phyloP scores from a whole-genome alignment of 805 yeast genomes.

The Metschnikowia vanudenii region DNA sequence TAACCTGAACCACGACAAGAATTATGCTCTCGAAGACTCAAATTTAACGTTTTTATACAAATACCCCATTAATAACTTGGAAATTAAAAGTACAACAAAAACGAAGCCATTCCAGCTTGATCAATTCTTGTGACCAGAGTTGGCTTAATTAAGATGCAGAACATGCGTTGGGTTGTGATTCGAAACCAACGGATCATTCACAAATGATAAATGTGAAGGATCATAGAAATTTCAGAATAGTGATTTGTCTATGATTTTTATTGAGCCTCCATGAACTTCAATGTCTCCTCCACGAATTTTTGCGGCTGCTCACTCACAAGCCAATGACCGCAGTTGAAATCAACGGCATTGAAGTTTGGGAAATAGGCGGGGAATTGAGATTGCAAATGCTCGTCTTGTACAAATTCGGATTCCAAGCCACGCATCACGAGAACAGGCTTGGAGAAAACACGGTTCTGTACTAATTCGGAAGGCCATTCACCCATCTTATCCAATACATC shows the following conservation, averaged over 20 bases:
- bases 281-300: constrained; percentile 22
- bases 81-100: no score
- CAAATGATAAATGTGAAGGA: no score
- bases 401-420: constrained; percentile 43
- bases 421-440: constrained; percentile 44
- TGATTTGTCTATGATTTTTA: background rate
- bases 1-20: no score
- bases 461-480: constrained; percentile 16
- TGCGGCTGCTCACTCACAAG: constrained; percentile 40
- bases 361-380: constrained; percentile 27
- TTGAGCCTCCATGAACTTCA: constrained; percentile 8
- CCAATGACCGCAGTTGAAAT: constrained; percentile 38
- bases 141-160: no score
- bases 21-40: no score
- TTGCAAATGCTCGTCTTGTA: constrained; percentile 28
- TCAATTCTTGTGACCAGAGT: no score
- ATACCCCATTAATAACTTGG: no score
- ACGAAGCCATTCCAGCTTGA: no score
- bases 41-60: no score
- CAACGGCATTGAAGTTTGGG: constrained; percentile 18
- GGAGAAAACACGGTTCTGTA: constrained; percentile 21
- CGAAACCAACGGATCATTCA: no score
- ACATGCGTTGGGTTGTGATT: no score
- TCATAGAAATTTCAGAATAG: no score
- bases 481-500: constrained; percentile 13